These are phyloP conservation scores for Colletotrichum nymphaeae DNA, from an alignment of 2,329 filamentous ascomycete species.

Conservation along the genomic window DNA sequence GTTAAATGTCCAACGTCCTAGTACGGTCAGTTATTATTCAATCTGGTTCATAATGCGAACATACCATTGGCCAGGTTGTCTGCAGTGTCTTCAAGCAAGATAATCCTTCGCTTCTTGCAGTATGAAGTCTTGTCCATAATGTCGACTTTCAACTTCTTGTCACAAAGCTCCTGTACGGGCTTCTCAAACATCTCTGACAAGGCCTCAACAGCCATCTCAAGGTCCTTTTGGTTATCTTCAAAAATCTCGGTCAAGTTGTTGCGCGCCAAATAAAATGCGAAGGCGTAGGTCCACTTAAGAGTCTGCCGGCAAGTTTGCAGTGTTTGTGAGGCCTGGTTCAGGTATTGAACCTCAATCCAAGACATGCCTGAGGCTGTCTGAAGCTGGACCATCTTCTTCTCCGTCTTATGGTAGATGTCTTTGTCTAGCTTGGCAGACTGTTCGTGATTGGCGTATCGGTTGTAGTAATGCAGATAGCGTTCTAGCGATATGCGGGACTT, in stretches of 20 bases:
- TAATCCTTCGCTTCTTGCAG: constrained; percentile 91
- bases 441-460: constrained; percentile 98
- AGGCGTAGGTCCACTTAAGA: constrained; percentile 98
- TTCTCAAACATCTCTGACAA: constrained; percentile 99
- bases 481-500: constrained; percentile 91
- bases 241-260: constrained; percentile 98
- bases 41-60: constrained; percentile 44
- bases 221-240: constrained; percentile 97
- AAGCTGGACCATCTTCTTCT: constrained; percentile 98
- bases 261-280: constrained; percentile 95
- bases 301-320: constrained; percentile 98
- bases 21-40: constrained; percentile 40
- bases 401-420: constrained; percentile 94
- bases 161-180: constrained; percentile 85
- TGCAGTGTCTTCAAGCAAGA: constrained; percentile 91
- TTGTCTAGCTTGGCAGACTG: constrained; percentile 97
- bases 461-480: constrained; percentile 99
- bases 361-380: constrained; percentile 96
- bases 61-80: constrained; percentile 89
- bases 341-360: constrained; percentile 99
- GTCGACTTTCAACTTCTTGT: constrained; percentile 93
- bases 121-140: constrained; percentile 99
- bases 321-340: constrained; percentile 91
- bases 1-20: constrained; percentile 61
- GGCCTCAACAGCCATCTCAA: constrained; percentile 96